Conservation (phyloP, 805 yeast genomes). For the Yarrowia yakushimensis region DNA sequence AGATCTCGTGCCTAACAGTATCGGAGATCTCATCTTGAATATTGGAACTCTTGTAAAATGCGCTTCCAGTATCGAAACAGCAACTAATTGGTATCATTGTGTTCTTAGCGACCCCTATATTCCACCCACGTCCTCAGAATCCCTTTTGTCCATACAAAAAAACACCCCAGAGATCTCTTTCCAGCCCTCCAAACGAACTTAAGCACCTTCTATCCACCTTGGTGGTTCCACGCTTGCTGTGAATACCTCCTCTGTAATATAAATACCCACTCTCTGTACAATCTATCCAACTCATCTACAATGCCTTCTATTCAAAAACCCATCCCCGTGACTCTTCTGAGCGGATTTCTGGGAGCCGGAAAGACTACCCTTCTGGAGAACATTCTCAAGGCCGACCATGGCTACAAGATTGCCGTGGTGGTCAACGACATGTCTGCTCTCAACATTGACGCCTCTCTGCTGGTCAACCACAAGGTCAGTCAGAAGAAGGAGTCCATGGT, state of each 20-base stretch:
- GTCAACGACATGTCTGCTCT: constrained; percentile 46
- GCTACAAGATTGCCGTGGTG: constrained; percentile 45
- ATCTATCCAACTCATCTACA: neutral
- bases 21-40: neutral
- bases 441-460: constrained; percentile 45
- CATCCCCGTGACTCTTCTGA: constrained; percentile 46
- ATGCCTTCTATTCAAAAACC: constrained; percentile 32
- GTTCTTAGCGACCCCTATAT: too few relatives aligned
- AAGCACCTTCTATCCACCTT: neutral
- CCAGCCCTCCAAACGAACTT: neutral
- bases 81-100: neutral
- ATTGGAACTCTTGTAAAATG: too few relatives aligned
- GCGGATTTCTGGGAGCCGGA: constrained; percentile 49
- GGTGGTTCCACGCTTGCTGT: neutral
- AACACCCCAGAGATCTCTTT: neutral
- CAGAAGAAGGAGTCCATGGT: constrained; percentile 45
- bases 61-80: too few relatives aligned
- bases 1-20: too few relatives aligned
- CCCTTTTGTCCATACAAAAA: neutral
- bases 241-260: neutral
- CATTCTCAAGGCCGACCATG: constrained; percentile 43
- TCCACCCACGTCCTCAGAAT: neutral
- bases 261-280: neutral
- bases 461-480: constrained; percentile 42
- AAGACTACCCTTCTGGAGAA: constrained; percentile 48